Evolutionary conservation across 2,329 filamentous ascomycete genomes (phyloP), one percentile per base, ranked within the genome.

Genomic region (Colletotrichum paranaense): DNA sequence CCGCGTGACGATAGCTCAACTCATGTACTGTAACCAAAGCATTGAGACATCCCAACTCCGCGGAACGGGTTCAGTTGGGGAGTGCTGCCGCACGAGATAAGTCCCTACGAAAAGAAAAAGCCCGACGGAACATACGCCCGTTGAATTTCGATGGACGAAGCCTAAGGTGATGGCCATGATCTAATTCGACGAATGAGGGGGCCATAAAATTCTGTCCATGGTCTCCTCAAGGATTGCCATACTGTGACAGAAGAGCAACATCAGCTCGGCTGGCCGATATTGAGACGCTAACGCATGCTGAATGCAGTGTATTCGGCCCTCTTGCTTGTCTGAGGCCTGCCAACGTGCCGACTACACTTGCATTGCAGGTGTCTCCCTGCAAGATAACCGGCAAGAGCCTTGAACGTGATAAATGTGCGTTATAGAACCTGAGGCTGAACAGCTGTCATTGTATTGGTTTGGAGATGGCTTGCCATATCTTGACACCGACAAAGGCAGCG

Each of bases 251-350:
- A 42, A n/a, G 1, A 26, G 57, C 57, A 12, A n/a, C 5, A 42
- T n/a, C 22, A 60, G 57, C 49, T 62, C 53, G 35, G 38, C 42
- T 57, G 24, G 35, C 52, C 59, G 24, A 35, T 60, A 22, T 53
- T 26, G 55, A 65, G 60, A 22, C 55, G 28, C 67, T 73, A 73
- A 66, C 32, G 67, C 67, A 60, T 66, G 71, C 56, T 32, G 11
- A 35, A 60, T 66, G 67, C 67, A 73, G 52, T 58, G 46, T 49
- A 35, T 58, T 62, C 67, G 68, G 55, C 35, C 46, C 14, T 62
- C 56, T 55, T 57, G 28, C 55, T 55, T 24, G 26, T 57, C 19
- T 55, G 28, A 63, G 22, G 42, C 49, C 32, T 67, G 56, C 14
- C 67, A 42, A 46, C 19, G n/a, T 52, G 67, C 28, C 60, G 65